Evolutionary conservation across 2,329 filamentous ascomycete species (phyloP), one percentile per base, ranked within the genome.

Genomic region (Pseudofabraea citricarpa): DNA sequence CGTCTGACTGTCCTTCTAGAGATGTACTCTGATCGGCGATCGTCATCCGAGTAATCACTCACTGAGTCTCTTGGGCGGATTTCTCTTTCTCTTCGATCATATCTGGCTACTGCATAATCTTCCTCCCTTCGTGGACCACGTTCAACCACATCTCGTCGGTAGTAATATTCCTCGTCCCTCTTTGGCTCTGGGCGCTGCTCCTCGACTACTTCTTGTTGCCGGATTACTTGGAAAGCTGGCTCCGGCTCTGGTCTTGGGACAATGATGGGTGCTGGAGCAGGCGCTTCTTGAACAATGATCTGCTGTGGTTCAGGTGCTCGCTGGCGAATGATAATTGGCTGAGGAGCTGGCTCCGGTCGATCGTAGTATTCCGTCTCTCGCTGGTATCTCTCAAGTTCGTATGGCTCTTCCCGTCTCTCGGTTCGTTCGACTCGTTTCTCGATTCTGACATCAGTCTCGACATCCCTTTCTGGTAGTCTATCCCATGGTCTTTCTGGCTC

Each of bases 361-460:
- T 72, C 66, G 54, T 75, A 83, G 58, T 81, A 83, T 52, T 83
- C 79, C 2, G 76, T 78, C 58, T 83, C 79, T 59, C 74, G 75
- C 55, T 74, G 74, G 56, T 79, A 80, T 56, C 71, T 72, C 58
- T 83, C 79, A 32, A 81, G 56, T 15, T 81, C 74, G 44, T 56
- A 57, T 12, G 57, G 57, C 27, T 60, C 56, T 12, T 60, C 55
- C n/a, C 53, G 50, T 19, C 51, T 53, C 36, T 58, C 54, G 5
- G 49, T 39, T 9, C 26, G 45, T 45, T 42, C 50, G 4, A 42
- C 31, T 6, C 50, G 50, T 36, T 55, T 55, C 45, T 56, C 54
- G 27, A 57, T 45, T 33, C 48, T 54, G 21, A 57, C 35, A 41
- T 57, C 55, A 2, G 54, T 56, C 40, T 58, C 56, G 33, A 54